A percentile compares a stretch with the other conserved stretches of the same genome.
These are phyloP conservation scores for Ulmus americana DNA, from an alignment of 331 rosid species.

Conservation along the genomic window DNA sequence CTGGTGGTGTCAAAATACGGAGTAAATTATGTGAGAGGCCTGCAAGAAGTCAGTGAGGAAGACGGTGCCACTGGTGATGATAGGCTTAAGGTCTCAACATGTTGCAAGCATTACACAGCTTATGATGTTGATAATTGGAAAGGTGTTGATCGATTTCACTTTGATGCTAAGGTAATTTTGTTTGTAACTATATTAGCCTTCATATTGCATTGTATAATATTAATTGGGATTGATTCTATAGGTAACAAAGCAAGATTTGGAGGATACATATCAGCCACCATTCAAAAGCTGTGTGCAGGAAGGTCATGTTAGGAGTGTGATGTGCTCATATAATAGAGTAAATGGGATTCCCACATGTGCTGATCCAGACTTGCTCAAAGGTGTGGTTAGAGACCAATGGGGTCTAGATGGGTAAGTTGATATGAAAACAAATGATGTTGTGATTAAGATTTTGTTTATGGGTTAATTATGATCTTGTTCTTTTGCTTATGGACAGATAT, in stretches of 20 bases:
- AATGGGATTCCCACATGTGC: constrained; percentile 88
- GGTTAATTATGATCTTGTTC: not conserved
- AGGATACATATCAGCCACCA: constrained; percentile 76
- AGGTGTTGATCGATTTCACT: constrained; percentile 64
- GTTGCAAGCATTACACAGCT: constrained; percentile 85
- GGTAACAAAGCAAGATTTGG: constrained; percentile 78
- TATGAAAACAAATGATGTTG: not conserved
- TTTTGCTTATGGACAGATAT: constrained; percentile 34
- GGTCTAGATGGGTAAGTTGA: constrained; percentile 58
- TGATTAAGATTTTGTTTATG: too few species aligned
- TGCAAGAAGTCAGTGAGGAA: constrained; percentile 45
- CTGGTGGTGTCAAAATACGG: constrained; percentile 54
- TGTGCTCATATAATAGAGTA: constrained; percentile 84
- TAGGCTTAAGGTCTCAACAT: constrained; percentile 71
- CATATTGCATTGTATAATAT: too few species aligned
- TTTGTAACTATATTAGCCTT: not conserved
- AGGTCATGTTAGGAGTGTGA: constrained; percentile 78
- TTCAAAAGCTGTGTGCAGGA: constrained; percentile 69
- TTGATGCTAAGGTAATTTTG: constrained; percentile 63
- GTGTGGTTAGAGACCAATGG: constrained; percentile 66
- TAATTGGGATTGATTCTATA: constrained; percentile 12
- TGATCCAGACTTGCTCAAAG: constrained; percentile 67
- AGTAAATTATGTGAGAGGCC: constrained; percentile 53
- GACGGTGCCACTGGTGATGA: constrained; percentile 32
- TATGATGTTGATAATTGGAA: constrained; percentile 76